Evolutionary conservation across 2,329 filamentous ascomycete species (phyloP), one percentile per base, ranked within the genome.

Genomic region (Tolypocladium ophioglossoides): DNA sequence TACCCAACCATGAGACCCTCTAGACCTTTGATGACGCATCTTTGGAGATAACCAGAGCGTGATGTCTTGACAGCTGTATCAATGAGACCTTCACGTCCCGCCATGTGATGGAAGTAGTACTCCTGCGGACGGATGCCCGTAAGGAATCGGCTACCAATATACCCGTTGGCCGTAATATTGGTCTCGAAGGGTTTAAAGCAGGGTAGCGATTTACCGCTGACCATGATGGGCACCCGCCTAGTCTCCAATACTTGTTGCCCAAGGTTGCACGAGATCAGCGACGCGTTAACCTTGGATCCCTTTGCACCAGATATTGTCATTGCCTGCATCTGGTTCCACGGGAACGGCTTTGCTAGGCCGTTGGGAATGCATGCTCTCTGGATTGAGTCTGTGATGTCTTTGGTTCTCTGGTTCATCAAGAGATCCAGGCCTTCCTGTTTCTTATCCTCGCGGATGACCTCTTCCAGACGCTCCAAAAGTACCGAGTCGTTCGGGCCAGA

Each of bases 11-110:
- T 86, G 46, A 97, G 78, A 6, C 94, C 94, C 70, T 99, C 94
- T 87, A 99, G 95, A 57, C 94, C 94, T 75, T 99, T 99, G 74
- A 97, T 95, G n/a, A 99, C 79, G 78, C 94, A 99, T 67, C 95
- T 82, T 68, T 99, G 94, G 52, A 99, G 77, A 67, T n/a, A n/a
- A n/a, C n/a, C n/a, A n/a, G n/a, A n/a, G n/a, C n/a, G n/a, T n/a
- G n/a, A n/a, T n/a, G n/a, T n/a, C n/a, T n/a, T n/a, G n/a, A n/a
- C n/a, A n/a, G n/a, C n/a, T n/a, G n/a, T n/a, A n/a, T n/a, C n/a
- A n/a, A n/a, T n/a, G n/a, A n/a, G n/a, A n/a, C n/a, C n/a, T n/a
- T n/a, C n/a, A n/a, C n/a, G n/a, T n/a, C n/a, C n/a, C n/a, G n/a
- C n/a, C n/a, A n/a, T n/a, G n/a, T n/a, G n/a, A n/a, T n/a, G n/a